phyloP scores from a whole-genome alignment of 2,329 filamentous ascomycete species.

The Aspergillus sp. region DNA sequence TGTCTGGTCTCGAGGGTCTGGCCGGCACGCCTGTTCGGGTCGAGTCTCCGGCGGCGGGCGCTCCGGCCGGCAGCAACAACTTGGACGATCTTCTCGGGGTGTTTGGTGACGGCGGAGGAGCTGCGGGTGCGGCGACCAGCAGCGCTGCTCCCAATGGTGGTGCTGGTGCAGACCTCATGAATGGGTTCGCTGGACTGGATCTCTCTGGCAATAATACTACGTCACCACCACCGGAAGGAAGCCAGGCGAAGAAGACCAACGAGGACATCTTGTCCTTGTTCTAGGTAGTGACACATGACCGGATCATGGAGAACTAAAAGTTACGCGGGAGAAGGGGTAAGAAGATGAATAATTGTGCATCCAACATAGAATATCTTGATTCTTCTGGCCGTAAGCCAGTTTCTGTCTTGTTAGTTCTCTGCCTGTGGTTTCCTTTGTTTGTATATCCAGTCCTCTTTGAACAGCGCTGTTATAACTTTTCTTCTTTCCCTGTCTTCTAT shows the following conservation, averaged over 20 bases:
- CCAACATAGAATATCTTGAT: slow-evolving; percentile 5
- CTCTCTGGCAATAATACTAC: slow-evolving; percentile 55
- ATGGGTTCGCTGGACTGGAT: slow-evolving; percentile 80
- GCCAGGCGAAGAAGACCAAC: slow-evolving; percentile 49
- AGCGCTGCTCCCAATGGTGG: slow-evolving; percentile 27
- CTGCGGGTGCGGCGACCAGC: slow-evolving; percentile 31
- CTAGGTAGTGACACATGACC: slow-evolving; percentile 25
- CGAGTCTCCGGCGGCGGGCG: slow-evolving; percentile 42
- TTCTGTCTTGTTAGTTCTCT: background rate
- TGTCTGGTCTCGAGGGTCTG: slow-evolving; percentile 61
- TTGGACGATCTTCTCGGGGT: slow-evolving; percentile 80
- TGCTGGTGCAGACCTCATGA: slow-evolving; percentile 61
- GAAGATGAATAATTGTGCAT: background rate
- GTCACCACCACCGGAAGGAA: slow-evolving; percentile 22
- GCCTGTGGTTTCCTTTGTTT: background rate
- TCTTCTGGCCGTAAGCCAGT: background rate
- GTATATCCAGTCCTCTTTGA: slow-evolving; percentile 7
- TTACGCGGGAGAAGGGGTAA: background rate
- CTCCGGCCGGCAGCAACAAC: slow-evolving; percentile 50
- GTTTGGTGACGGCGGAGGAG: slow-evolving; percentile 54
- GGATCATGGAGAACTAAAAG: background rate
- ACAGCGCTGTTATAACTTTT: background rate
- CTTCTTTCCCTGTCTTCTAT: background rate
- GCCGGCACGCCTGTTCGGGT: slow-evolving; percentile 58
- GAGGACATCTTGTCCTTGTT: slow-evolving; percentile 58